Evolutionary conservation across 176 grass and related monocot species (phyloP), one percentile per base, ranked within the genome.

Genomic region (Chloris gayana): DNA sequence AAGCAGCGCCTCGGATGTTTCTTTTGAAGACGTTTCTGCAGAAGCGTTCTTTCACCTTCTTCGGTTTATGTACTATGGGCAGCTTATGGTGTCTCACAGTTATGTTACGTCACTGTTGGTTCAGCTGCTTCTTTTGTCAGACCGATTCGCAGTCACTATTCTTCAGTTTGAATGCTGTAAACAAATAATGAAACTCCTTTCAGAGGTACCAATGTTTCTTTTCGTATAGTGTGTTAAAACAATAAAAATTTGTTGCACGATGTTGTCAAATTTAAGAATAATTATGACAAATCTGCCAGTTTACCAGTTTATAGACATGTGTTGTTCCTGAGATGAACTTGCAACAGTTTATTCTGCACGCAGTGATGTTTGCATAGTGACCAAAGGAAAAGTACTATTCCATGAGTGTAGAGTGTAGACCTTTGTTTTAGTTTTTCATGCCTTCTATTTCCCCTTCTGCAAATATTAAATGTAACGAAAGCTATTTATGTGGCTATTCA

Each of bases 91-190:
- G 67, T 82, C 91, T 19, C 67, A 51, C 31, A 33, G 15, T 32
- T 82, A 89, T 82, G 83, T 81, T 29, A 89, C 78, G 74, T 49
- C 86, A 9, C 47, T 89, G 39, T 70, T 98, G 71, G 38, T 94
- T 51, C 72, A 90, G 60, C 70, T 98, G 14, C 92, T 98, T 58
- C 83, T 98, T 30, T 85, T 98, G 60, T 73, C 95, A 30, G 95
- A 98, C 53, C 95, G 94, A 75, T 98, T 98, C 22, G 84, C 75
- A 14, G 72, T 98, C 79, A 89, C 74, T 69, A 64, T 85, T 86
- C 92, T 98, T 89, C 95, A 91, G 81, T 82, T 83, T 81, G 92
- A 98, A 65, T 98, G 95, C 76, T 94, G 89, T 58, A 98, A 91
- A 87, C 83, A 47, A 69, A 85, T 93, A 68, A 89, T 94, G 53